phyloP scores from a whole-genome alignment of 148 eudicot genomes.

The Amaranthus cruentus region DNA sequence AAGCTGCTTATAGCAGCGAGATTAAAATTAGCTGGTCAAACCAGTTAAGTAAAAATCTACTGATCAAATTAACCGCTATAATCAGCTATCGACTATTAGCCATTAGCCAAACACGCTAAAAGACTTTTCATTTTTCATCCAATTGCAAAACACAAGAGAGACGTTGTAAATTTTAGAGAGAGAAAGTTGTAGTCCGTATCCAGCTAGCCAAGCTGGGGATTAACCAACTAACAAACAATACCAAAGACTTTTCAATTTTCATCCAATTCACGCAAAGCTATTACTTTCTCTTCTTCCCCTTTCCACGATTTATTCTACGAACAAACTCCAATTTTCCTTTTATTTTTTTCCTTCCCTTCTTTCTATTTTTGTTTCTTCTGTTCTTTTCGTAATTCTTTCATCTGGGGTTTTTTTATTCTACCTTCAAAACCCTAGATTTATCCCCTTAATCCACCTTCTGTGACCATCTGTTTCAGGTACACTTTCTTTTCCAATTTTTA shows the following conservation, averaged over 20 bases:
- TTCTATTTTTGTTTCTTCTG: background rate
- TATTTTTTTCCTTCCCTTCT: background rate
- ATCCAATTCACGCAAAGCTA: constrained; percentile 11
- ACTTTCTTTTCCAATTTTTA: background rate
- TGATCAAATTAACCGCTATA: too few species aligned
- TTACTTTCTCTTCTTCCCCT: background rate
- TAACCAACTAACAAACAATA: constrained; percentile 22
- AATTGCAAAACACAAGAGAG: too few species aligned
- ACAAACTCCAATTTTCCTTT: background rate
- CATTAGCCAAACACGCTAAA: too few species aligned
- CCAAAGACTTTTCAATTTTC: constrained; percentile 4
- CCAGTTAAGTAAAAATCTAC: too few species aligned
- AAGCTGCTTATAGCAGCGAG: too few species aligned
- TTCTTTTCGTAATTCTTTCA: background rate
- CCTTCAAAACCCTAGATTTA: constrained; percentile 20
- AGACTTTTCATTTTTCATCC: too few species aligned
- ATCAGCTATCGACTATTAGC: too few species aligned
- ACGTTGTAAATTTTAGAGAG: background rate
- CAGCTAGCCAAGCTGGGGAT: constrained; percentile 7
- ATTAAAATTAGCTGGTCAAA: too few species aligned
- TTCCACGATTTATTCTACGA: too few species aligned
- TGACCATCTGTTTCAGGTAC: background rate
- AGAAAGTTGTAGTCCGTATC: background rate
- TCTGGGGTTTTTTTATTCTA: constrained; percentile 7
- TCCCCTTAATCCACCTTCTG: background rate